Percentiles rank a stretch among this genome's conserved stretches.
Evolutionary conservation across 768 basidiomycete genomes (phyloP).

Genomic region (Artomyces pyxidatus): DNA sequence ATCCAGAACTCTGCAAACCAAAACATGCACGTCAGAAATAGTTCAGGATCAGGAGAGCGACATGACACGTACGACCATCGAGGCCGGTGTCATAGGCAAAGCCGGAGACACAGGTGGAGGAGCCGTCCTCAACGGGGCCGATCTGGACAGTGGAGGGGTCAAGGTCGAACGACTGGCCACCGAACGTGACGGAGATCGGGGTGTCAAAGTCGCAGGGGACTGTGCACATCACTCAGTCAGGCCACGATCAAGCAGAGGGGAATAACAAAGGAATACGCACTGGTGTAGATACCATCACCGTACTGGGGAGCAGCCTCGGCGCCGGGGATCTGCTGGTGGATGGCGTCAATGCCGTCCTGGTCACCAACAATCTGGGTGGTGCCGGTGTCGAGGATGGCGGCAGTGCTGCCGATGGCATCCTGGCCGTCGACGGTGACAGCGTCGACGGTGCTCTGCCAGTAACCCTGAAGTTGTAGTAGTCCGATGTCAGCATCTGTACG

Average conservation of each 20-base stretch:
- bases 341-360: neutral
- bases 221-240: too few species aligned
- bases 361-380: conserved; percentile 23
- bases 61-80: neutral
- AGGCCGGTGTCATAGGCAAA: neutral
- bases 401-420: neutral
- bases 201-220: neutral
- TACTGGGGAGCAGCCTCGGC: neutral
- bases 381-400: conserved; percentile 25
- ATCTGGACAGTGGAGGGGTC: neutral
- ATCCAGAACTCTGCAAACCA: neutral
- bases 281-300: too few species aligned
- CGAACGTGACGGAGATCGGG: neutral
- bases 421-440: conserved; percentile 17
- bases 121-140: neutral
- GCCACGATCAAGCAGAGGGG: too few species aligned
- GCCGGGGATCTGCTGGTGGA: neutral
- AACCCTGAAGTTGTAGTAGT: conserved; percentile 1
- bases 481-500: neutral
- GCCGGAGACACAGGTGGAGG: neutral
- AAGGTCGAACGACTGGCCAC: neutral
- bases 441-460: conserved; percentile 18
- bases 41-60: too few species aligned
- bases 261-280: too few species aligned
- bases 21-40: neutral